These are phyloP conservation scores for Candida andamanensis DNA, from an alignment of 805 yeast genomes.

Conservation along the genomic window DNA sequence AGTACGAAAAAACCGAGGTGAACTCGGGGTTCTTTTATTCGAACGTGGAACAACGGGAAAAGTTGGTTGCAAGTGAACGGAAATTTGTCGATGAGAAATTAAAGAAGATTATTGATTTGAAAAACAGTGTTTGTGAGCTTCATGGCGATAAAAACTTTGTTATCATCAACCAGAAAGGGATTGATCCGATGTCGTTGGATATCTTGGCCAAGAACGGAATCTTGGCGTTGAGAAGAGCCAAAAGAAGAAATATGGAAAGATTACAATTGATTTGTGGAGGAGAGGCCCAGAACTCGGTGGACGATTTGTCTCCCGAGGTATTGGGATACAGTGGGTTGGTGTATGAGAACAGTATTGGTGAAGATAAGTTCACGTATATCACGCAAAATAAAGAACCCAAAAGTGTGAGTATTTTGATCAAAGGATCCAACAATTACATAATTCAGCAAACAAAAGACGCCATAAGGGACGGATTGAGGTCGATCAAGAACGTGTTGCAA, in stretches of 20 bases:
- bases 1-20: constrained; percentile 96
- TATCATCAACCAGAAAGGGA: constrained; percentile 95
- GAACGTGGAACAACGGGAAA: constrained; percentile 92
- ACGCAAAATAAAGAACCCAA: constrained; percentile 88
- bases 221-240: constrained; percentile 93
- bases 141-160: constrained; percentile 77
- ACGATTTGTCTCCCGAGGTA: constrained; percentile 73
- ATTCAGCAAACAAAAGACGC: constrained; percentile 94
- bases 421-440: constrained; percentile 88
- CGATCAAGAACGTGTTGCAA: constrained; percentile 85
- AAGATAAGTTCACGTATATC: constrained; percentile 94
- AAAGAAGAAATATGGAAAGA: constrained; percentile 98
- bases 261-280: constrained; percentile 95
- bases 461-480: constrained; percentile 92
- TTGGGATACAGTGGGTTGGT: constrained; percentile 89
- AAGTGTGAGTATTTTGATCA: constrained; percentile 85
- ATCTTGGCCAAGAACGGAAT: constrained; percentile 89
- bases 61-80: constrained; percentile 88
- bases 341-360: constrained; percentile 90
- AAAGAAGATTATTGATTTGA: constrained; percentile 84
- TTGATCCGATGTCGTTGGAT: constrained; percentile 96
- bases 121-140: constrained; percentile 83
- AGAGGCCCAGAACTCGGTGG: constrained; percentile 95
- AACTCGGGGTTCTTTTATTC: constrained; percentile 94
- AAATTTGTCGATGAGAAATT: constrained; percentile 91